A percentile compares a stretch with the other conserved stretches of the same genome.
Evolutionary conservation across 2,329 filamentous ascomycete species (phyloP).

Genomic region (Curvularia sp.): DNA sequence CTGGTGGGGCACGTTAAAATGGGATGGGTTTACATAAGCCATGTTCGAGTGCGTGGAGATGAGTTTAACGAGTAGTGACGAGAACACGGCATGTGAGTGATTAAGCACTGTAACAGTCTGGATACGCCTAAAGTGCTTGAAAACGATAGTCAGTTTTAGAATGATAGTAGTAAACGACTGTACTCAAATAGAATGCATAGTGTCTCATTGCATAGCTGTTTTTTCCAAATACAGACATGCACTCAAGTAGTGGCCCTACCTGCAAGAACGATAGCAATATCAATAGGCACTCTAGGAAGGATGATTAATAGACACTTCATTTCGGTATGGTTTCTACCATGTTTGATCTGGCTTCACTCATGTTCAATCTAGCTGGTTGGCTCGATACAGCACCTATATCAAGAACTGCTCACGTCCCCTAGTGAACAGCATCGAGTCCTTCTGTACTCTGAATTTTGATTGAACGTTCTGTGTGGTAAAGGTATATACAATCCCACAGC

Average conservation of each 20-base stretch:
- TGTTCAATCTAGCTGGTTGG: background rate
- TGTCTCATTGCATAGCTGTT: background rate
- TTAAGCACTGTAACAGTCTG: background rate
- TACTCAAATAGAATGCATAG: background rate
- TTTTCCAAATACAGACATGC: background rate
- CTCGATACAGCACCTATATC: background rate
- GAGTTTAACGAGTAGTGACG: background rate
- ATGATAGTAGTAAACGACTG: background rate
- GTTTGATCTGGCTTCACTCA: background rate
- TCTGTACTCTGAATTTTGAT: constrained; percentile 2
- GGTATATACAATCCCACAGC: constrained; percentile 46
- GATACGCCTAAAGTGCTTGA: background rate
- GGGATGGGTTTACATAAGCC: background rate
- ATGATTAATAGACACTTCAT: background rate
- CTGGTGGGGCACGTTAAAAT: too few species aligned
- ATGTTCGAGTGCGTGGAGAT: background rate
- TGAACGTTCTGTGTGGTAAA: constrained; percentile 35
- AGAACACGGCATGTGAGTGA: background rate
- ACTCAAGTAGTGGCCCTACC: background rate
- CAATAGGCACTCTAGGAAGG: background rate
- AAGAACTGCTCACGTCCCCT: background rate
- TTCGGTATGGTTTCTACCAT: too few species aligned
- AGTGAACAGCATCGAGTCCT: background rate
- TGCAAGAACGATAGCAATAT: background rate
- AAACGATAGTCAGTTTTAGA: background rate